Conservation (phyloP, 2,329 filamentous ascomycete species). For the Trichoderma breve region DNA sequence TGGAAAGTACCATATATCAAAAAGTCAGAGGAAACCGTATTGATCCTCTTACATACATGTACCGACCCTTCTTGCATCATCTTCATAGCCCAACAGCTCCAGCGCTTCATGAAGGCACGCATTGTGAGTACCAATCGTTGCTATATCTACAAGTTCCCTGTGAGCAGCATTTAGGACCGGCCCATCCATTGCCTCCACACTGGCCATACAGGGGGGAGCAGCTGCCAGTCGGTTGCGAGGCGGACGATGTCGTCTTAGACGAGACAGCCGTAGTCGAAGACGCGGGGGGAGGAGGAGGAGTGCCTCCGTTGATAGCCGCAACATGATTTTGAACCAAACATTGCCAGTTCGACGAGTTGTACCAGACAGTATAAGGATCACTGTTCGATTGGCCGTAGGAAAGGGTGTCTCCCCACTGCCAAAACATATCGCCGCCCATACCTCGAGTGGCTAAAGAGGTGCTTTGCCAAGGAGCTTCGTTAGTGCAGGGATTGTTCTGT, state of each 20-base stretch:
- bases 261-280: neutral
- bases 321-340: conserved; percentile 48
- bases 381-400: conserved; percentile 42
- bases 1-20: neutral
- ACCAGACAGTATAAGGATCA: conserved; percentile 48
- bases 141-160: neutral
- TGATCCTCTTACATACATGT: neutral
- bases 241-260: neutral
- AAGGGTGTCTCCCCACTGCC: conserved; percentile 42
- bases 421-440: conserved; percentile 40
- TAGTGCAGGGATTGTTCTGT: conserved; percentile 29
- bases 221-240: neutral
- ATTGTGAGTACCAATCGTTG: neutral
- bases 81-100: neutral
- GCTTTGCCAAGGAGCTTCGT: conserved; percentile 50
- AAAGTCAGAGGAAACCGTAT: neutral
- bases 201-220: neutral
- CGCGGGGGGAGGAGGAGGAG: neutral
- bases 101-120: neutral
- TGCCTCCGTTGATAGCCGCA: conserved; percentile 3
- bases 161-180: neutral
- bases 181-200: neutral
- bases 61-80: neutral
- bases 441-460: conserved; percentile 32
- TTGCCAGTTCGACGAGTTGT: conserved; percentile 40